Evolutionary conservation across 495 filamentous ascomycete species (phyloP).

Genomic region (Talaromyces wortmannii): DNA sequence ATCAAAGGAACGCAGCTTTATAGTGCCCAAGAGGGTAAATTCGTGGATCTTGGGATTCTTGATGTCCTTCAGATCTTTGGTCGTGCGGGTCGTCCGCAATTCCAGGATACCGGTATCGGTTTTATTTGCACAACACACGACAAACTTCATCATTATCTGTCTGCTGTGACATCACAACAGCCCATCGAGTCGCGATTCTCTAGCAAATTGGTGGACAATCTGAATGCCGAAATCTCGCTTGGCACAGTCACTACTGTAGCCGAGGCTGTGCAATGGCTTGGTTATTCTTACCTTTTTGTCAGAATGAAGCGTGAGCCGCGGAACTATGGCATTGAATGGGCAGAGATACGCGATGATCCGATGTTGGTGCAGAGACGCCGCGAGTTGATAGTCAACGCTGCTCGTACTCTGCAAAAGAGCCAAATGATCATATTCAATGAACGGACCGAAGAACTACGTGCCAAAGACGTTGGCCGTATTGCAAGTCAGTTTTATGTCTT

Average conservation of each 20-base stretch:
- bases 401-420: conserved; percentile 73
- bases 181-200: conserved; percentile 95
- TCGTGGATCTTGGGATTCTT: conserved; percentile 92
- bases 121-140: conserved; percentile 95
- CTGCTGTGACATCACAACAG: conserved; percentile 88
- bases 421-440: conserved; percentile 99
- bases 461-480: conserved; percentile 93
- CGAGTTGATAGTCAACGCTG: conserved; percentile 80
- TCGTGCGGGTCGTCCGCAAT: conserved; percentile 94
- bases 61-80: conserved; percentile 99
- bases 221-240: conserved; percentile 91
- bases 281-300: conserved; percentile 95
- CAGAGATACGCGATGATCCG: conserved; percentile 84
- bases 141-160: conserved; percentile 85
- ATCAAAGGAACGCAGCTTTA: conserved; percentile 98
- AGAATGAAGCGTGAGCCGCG: conserved; percentile 90
- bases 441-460: conserved; percentile 76
- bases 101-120: conserved; percentile 90
- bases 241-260: conserved; percentile 93
- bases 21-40: conserved; percentile 91
- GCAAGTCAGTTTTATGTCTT: conserved; percentile 96
- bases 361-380: conserved; percentile 73
- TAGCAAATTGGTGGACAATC: conserved; percentile 84
- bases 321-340: conserved; percentile 91
- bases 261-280: conserved; percentile 93